Base-by-base conservation (phyloP, 805 yeast genomes). In the Saccharomycopsis selenospora region DNA sequence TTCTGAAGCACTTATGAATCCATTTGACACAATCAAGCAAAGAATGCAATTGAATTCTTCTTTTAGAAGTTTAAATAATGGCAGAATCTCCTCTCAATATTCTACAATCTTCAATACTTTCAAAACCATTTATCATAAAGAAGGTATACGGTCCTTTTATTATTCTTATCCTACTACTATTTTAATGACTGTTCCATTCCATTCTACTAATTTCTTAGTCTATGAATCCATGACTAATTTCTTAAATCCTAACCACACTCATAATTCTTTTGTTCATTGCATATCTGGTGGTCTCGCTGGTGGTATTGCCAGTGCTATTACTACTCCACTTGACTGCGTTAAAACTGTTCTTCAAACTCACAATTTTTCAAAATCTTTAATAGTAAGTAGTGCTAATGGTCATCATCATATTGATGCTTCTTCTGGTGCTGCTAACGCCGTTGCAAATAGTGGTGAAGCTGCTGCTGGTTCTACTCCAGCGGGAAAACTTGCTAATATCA, bases 1-100 rank as follows among this genome's bases (percentile, higher is more conserved):
- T 2, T 81, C 90, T 3, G 98, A 91, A 65, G 96, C 96, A 2
- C 71, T 93, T 56, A 90, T 91, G 97, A 91, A 91, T 54, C 99
- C 99, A 33, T 91, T 91, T 61, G 99, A 91, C 61, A 95, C 91
- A 24, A 71, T 93, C 51, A 91, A 91, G 64, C 99, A 91, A 69
- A 76, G 98, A 66, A 88, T 91, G 95, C 99, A 91, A 66, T 57
- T 78, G 33, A 62, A 63, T 10, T 54, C 65, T 38, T 49, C 50
- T 46, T 48, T 43, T 40, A 46, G 49, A 27, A 47, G 29, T 6
- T 14, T 5, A 17, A 33, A 33, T 7, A 10, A 17, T 11, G 11
- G 7, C 17, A 17, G n/a, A 17, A 33, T 14, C 44, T 66, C 63
- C 51, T 33, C 38, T 7, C 38, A 33, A 20, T 33, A 45, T 36